phyloP scores from a whole-genome alignment of 2,329 filamentous ascomycete species.

The Verticillium albo-atrum region DNA sequence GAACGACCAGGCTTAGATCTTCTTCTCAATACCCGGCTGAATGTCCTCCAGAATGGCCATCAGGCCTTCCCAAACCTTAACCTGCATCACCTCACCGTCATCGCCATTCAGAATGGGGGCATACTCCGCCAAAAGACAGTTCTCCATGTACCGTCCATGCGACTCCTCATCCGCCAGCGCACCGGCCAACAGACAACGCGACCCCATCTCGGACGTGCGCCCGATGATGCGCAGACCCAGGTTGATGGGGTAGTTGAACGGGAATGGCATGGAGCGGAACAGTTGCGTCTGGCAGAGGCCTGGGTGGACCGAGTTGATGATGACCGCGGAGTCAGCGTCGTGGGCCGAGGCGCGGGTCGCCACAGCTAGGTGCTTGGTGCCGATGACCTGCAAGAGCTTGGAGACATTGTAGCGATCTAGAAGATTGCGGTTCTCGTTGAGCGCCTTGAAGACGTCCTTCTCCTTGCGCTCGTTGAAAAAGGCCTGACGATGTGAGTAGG shows the following conservation, averaged over 20 bases:
- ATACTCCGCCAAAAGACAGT: constrained; percentile 20
- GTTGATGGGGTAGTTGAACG: constrained; percentile 17
- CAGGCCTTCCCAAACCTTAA: constrained; percentile 37
- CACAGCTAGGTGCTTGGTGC: constrained; percentile 27
- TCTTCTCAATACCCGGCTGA: constrained; percentile 30
- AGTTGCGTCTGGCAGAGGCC: constrained; percentile 35
- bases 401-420: constrained; percentile 28
- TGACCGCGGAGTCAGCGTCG: constrained; percentile 26
- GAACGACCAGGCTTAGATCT: constrained; percentile 18
- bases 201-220: constrained; percentile 32
- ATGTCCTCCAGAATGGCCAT: constrained; percentile 35
- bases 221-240: constrained; percentile 19
- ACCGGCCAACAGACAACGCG: constrained; percentile 31
- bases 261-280: constrained; percentile 26
- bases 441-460: constrained; percentile 25
- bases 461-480: constrained; percentile 26
- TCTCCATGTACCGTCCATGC: constrained; percentile 37
- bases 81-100: constrained; percentile 29
- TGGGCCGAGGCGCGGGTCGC: constrained; percentile 22
- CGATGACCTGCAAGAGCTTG: constrained; percentile 27
- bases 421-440: constrained; percentile 21
- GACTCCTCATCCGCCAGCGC: constrained; percentile 25
- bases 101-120: constrained; percentile 22
- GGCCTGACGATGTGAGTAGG: constrained; percentile 14
- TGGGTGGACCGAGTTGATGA: constrained; percentile 33